Evolutionary conservation across 1,284 basidiomycete species (phyloP).

Genomic region (Ceratobasidium papillatum): DNA sequence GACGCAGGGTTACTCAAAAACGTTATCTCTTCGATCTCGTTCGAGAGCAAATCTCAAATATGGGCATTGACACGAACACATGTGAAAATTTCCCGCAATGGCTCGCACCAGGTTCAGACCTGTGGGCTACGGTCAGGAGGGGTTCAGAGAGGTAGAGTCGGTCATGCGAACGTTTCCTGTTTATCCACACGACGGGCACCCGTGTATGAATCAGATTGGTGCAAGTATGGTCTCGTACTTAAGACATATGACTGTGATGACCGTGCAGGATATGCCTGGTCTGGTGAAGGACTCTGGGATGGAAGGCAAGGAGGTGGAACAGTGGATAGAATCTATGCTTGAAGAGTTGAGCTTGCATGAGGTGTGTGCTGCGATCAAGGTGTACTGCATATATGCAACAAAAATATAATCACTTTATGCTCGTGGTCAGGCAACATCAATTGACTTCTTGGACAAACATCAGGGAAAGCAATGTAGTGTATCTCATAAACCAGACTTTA

Average conservation of each 20-base stretch:
- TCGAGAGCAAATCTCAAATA: background rate
- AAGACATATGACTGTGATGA: background rate
- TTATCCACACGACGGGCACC: background rate
- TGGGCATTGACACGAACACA: background rate
- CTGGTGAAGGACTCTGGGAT: background rate
- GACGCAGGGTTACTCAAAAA: background rate
- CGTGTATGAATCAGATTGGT: background rate
- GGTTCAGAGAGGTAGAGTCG: background rate
- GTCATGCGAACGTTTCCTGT: background rate
- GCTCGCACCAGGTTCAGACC: background rate
- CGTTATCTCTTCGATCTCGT: background rate
- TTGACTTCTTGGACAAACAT: no score
- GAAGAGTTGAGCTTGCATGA: background rate
- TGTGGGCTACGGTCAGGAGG: background rate
- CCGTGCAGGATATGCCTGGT: background rate
- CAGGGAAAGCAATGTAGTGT: no score
- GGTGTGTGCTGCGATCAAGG: background rate
- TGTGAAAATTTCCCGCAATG: background rate
- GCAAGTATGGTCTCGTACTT: background rate
- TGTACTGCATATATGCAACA: constrained; percentile 3
- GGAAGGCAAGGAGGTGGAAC: background rate
- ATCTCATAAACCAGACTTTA: no score
- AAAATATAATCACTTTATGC: no score
- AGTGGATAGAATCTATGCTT: background rate
- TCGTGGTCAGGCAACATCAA: no score